Percentiles rank a stretch among this genome's conserved stretches.
These are phyloP conservation scores for Barnettozyma siamensis DNA, from an alignment of 805 yeast species.

Conservation along the genomic window DNA sequence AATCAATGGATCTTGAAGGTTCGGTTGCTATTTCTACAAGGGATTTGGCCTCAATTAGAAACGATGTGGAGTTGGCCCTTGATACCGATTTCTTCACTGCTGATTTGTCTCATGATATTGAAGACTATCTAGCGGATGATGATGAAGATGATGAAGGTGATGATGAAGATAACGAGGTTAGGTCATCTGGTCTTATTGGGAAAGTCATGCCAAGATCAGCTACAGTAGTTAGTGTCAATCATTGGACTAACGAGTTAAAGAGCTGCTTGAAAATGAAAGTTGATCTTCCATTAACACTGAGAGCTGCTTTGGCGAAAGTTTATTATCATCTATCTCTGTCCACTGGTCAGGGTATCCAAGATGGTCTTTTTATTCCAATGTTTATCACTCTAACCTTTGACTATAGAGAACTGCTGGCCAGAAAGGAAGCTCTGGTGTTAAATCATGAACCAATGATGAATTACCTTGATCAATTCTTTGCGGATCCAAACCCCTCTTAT, in stretches of 20 bases:
- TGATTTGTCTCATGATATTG: slow-evolving; percentile 32
- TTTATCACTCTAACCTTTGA: slow-evolving; percentile 50
- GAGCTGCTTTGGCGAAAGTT: slow-evolving; percentile 58
- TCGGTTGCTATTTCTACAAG: slow-evolving; percentile 58
- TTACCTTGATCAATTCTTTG: slow-evolving; percentile 31
- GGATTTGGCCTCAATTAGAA: slow-evolving; percentile 48
- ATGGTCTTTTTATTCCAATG: slow-evolving; percentile 55
- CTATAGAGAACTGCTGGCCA: slow-evolving; percentile 25
- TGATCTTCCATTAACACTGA: slow-evolving; percentile 63
- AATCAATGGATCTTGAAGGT: slow-evolving; percentile 71
- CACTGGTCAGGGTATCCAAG: slow-evolving; percentile 62
- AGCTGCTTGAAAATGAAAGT: slow-evolving; percentile 75
- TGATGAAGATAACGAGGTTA: slow-evolving; percentile 32
- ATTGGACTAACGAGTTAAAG: slow-evolving; percentile 83
- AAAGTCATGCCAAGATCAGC: slow-evolving; percentile 62
- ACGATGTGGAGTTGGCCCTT: slow-evolving; percentile 41
- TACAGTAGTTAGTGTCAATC: slow-evolving; percentile 65
- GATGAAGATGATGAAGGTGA: slow-evolving; percentile 38
- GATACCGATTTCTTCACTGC: slow-evolving; percentile 46
- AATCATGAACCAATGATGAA: slow-evolving; percentile 31
- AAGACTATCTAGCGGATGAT: slow-evolving; percentile 22
- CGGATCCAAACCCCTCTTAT: slow-evolving; percentile 43
- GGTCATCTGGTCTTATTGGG: slow-evolving; percentile 42
- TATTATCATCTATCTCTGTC: slow-evolving; percentile 68
- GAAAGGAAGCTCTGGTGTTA: slow-evolving; percentile 26